phyloP scores from a whole-genome alignment of 345 rosid genomes.

The Erysimum cheiranthoides region DNA sequence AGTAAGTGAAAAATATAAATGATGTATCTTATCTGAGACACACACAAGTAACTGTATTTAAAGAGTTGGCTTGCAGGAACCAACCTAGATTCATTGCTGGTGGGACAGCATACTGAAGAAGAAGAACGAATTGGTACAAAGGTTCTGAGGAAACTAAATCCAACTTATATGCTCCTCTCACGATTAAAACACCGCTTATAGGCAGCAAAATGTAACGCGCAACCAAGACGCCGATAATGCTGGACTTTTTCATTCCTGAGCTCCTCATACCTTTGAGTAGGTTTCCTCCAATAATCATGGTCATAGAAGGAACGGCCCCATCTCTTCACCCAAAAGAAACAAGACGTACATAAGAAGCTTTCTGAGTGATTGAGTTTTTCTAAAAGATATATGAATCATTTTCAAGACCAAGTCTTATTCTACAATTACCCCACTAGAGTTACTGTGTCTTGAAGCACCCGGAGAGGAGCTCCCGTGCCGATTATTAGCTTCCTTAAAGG shows the following conservation, averaged over 20 bases:
- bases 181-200: slow-evolving; percentile 56
- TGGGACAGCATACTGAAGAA: slow-evolving; percentile 74
- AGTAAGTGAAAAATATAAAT: neutral
- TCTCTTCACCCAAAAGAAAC: slow-evolving; percentile 48
- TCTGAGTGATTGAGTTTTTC: neutral
- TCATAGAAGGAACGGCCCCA: slow-evolving; percentile 70
- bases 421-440: slow-evolving; percentile 60
- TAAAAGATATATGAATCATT: neutral
- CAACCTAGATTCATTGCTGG: slow-evolving; percentile 80
- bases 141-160: slow-evolving; percentile 62
- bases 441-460: slow-evolving; percentile 62
- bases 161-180: slow-evolving; percentile 55
- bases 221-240: slow-evolving; percentile 51
- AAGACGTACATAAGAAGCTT: neutral
- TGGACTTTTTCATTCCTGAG: slow-evolving; percentile 49
- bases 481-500: slow-evolving; percentile 54
- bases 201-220: slow-evolving; percentile 65
- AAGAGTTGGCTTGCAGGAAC: slow-evolving; percentile 17
- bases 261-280: slow-evolving; percentile 60
- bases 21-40: neutral
- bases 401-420: neutral
- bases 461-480: slow-evolving; percentile 63
- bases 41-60: neutral
- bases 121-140: slow-evolving; percentile 61
- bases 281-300: slow-evolving; percentile 71